Conservation (phyloP, 1,139 yeast species). For the Suhomyces guaymorum region DNA sequence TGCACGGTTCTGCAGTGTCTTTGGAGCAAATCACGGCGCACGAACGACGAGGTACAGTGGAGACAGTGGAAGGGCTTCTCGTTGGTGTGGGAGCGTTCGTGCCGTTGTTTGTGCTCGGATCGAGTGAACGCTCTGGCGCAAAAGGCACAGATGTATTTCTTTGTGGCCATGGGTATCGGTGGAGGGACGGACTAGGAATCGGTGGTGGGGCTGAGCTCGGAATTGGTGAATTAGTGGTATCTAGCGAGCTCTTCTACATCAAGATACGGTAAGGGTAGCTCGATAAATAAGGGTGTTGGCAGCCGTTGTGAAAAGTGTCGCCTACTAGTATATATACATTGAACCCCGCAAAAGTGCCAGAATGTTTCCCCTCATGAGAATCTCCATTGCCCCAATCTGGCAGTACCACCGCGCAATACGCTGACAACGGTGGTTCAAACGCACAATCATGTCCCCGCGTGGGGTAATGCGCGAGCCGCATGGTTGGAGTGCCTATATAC, state of each 20-base stretch:
- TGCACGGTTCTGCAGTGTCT: slow-evolving; percentile 82
- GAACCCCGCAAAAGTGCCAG: slow-evolving; percentile 12
- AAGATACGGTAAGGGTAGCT: no score
- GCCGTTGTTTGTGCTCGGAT: slow-evolving; percentile 79
- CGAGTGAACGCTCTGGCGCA: slow-evolving; percentile 82
- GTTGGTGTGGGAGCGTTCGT: slow-evolving; percentile 81
- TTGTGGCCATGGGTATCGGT: slow-evolving; percentile 40
- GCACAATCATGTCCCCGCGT: slow-evolving; percentile 11
- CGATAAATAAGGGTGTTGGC: no score
- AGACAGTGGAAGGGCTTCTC: slow-evolving; percentile 80
- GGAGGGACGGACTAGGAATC: no score
- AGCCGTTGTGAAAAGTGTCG: not conserved
- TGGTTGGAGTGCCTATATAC: slow-evolving; percentile 1
- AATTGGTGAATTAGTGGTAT: no score
- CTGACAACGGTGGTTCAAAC: slow-evolving; percentile 7
- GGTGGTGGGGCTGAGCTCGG: no score
- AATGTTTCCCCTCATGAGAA: slow-evolving; percentile 12
- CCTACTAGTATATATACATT: slow-evolving; percentile 3
- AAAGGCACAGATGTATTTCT: slow-evolving; percentile 73
- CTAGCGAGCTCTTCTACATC: no score
- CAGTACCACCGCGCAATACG: slow-evolving; percentile 6
- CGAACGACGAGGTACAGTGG: slow-evolving; percentile 71
- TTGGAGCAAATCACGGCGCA: slow-evolving; percentile 71
- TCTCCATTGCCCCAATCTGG: slow-evolving; percentile 5
- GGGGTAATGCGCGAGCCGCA: slow-evolving; percentile 10